phyloP scores from a whole-genome alignment of 2,329 filamentous ascomycete species.

The Endoconidiophora laricicola region DNA sequence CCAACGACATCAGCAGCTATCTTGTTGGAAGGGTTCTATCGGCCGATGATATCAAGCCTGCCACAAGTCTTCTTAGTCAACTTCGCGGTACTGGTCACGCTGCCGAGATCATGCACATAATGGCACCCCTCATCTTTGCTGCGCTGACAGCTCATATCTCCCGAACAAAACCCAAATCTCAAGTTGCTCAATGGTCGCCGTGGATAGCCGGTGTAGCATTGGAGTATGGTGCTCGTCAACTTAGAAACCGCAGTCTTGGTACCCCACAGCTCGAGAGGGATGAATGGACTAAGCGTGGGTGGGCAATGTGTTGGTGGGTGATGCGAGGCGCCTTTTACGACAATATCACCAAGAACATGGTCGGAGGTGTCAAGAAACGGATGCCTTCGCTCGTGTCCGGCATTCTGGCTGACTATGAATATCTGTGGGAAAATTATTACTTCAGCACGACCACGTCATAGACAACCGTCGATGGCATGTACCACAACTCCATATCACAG shows the following conservation, averaged over 20 bases:
- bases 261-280: constrained; percentile 81
- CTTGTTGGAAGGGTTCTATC: constrained; percentile 80
- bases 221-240: constrained; percentile 77
- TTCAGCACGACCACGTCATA: constrained; percentile 45
- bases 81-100: constrained; percentile 57
- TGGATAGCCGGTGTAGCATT: constrained; percentile 77
- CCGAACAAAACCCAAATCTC: constrained; percentile 9
- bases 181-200: constrained; percentile 68
- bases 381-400: constrained; percentile 68
- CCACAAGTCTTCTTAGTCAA: constrained; percentile 68
- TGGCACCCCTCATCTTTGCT: constrained; percentile 77
- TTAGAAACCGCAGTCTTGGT: constrained; percentile 55
- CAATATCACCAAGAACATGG: constrained; percentile 64
- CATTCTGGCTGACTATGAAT: constrained; percentile 90
- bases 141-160: constrained; percentile 39
- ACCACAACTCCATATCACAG: too few species aligned
- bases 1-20: constrained; percentile 71
- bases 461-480: neutral
- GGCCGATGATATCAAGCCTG: constrained; percentile 90
- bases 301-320: constrained; percentile 86
- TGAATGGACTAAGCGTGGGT: constrained; percentile 73
- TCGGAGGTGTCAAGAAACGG: constrained; percentile 55
- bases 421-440: constrained; percentile 96
- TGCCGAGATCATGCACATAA: constrained; percentile 81
- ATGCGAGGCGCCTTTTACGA: constrained; percentile 98